phyloP scores from a whole-genome alignment of 768 basidiomycete species.

The Mycena vulgaris region DNA sequence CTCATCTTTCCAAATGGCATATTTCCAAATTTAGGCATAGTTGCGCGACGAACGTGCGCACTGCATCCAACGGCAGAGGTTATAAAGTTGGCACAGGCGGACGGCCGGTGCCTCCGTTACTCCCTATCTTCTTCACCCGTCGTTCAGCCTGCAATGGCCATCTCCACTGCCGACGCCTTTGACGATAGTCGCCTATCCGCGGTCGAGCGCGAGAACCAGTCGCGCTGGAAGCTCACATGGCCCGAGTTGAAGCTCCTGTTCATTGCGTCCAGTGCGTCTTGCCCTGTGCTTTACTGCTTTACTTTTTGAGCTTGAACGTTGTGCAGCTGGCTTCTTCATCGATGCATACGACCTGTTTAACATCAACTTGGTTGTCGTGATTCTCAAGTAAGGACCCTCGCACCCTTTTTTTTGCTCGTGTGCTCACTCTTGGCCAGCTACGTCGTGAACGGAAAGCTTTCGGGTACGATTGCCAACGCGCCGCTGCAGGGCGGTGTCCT shows the following conservation, averaged over 20 bases:
- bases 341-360: constrained; percentile 35
- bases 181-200: constrained; percentile 32
- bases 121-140: neutral
- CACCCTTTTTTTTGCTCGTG: neutral
- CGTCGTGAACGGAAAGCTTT: constrained; percentile 30
- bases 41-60: no score
- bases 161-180: constrained; percentile 27
- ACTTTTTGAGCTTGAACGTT: neutral
- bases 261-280: constrained; percentile 25
- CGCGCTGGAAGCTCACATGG: constrained; percentile 33
- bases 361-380: constrained; percentile 33
- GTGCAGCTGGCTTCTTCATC: constrained; percentile 33
- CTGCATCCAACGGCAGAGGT: no score
- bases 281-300: neutral
- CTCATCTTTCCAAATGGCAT: no score
- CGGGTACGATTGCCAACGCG: constrained; percentile 28
- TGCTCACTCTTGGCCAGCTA: neutral
- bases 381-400: constrained; percentile 23
- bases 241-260: constrained; percentile 29
- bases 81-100: no score
- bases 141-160: neutral
- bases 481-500: constrained; percentile 32
- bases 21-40: no score
- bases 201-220: constrained; percentile 33
- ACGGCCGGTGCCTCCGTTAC: no score